These are phyloP conservation scores for Orobanche coerulescens DNA, from an alignment of 257 asterid genomes.

Conservation along the genomic window DNA sequence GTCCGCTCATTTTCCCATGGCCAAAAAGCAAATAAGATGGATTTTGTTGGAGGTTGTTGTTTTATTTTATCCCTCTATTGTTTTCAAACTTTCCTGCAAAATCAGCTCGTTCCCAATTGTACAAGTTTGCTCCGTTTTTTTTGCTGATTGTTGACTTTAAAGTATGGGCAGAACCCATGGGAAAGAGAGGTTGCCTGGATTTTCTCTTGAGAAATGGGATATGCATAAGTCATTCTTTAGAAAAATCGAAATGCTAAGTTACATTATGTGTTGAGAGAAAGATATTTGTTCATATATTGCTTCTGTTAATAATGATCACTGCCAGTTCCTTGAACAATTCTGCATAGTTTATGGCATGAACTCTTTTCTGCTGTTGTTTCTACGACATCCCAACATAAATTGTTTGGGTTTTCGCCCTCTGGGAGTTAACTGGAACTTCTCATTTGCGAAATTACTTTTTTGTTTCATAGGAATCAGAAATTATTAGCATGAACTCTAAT, in stretches of 20 bases:
- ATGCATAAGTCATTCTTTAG: neutral
- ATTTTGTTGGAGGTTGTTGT: too few species aligned
- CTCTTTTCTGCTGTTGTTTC: neutral
- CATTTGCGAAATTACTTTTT: neutral
- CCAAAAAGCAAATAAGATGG: too few species aligned
- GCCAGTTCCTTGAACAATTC: neutral
- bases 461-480: neutral
- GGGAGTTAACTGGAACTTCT: neutral
- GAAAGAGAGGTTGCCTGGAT: neutral
- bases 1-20: too few species aligned
- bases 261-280: neutral
- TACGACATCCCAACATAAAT: neutral
- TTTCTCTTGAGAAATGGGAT: neutral
- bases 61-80: too few species aligned
- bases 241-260: neutral
- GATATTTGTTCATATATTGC: neutral
- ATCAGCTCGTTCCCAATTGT: too few species aligned
- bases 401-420: neutral
- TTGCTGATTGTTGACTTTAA: neutral
- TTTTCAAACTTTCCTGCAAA: too few species aligned
- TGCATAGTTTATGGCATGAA: neutral
- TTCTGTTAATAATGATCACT: neutral
- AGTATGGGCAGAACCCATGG: neutral
- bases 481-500: neutral
- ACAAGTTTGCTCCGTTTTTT: too few species aligned